Conservation (phyloP, 768 basidiomycete species). For the Russula dissimulans region DNA sequence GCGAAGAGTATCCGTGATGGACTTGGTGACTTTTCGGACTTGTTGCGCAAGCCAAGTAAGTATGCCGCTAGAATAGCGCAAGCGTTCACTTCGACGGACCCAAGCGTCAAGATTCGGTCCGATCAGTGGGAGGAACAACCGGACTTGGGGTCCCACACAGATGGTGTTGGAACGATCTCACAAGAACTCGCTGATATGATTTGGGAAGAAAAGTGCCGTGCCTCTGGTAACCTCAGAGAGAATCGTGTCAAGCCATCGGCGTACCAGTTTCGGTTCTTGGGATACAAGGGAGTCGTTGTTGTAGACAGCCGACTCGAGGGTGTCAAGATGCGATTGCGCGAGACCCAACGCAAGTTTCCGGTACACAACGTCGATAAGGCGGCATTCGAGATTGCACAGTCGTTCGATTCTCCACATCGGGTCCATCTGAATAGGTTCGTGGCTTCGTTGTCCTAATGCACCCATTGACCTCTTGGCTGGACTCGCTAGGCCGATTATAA, state of each 20-base stretch:
- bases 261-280: constrained; percentile 78
- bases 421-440: constrained; percentile 66
- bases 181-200: constrained; percentile 46
- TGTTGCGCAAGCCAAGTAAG: constrained; percentile 49
- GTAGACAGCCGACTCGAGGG: constrained; percentile 50
- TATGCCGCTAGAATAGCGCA: constrained; percentile 78
- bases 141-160: constrained; percentile 61
- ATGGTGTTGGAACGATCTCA: constrained; percentile 77
- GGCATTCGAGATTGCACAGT: constrained; percentile 67
- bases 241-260: constrained; percentile 22
- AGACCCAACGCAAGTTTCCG: constrained; percentile 70
- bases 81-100: constrained; percentile 76
- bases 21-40: constrained; percentile 60
- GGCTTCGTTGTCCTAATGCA: neutral
- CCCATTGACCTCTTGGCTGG: neutral
- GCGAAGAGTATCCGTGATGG: constrained; percentile 48
- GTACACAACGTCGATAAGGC: constrained; percentile 34
- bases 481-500: constrained; percentile 51
- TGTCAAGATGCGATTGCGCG: constrained; percentile 58
- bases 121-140: constrained; percentile 55
- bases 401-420: constrained; percentile 48
- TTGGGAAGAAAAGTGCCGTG: constrained; percentile 45
- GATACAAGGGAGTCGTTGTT: constrained; percentile 69
- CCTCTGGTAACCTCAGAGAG: constrained; percentile 13
- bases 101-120: constrained; percentile 47